Evolutionary conservation across 441 rosid genomes (phyloP), one percentile per base, ranked within the genome.

Genomic region (Euphorbia schlechtendalii): DNA sequence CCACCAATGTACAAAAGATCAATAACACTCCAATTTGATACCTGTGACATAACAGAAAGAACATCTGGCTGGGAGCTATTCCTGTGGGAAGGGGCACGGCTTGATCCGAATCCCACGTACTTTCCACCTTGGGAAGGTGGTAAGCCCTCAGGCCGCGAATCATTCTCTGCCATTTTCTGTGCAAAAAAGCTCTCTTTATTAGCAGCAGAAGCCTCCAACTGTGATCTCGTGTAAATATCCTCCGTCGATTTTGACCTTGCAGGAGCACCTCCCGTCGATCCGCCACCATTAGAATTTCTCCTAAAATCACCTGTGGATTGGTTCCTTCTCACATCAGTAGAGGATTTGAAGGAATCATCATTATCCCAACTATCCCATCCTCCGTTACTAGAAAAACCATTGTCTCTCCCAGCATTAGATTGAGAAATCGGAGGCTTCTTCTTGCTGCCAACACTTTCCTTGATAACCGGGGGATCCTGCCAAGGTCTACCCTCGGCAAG

Each of bases 71-170:
- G 88, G 8, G 81, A 65, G 77, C 78, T 83, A 43, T 59, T 68
- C 78, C 83, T 78, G 69, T 76, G 84, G 1, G 83, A 51, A 64
- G 87, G 92, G n/a, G 81, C 66, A 8, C 93, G 84, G 65, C 83
- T 76, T 18, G 99, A 94, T 69, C 99, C 99, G 48, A 90, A 94
- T 28, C 99, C 99, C 0, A 90, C 96, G 71, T 89, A 90, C 80
- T 89, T 94, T 18, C 99, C 97, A 0, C 97, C 97, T 67, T 84
- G 87, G 0, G 99, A 89, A 2, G 99, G 99, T 0, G 97, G 96
- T 46, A 89, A 17, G 0, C 94, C 99, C 15, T 89, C 96, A 1
- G 99, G 96, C 70, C 84, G 78, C 22, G 86, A 74, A 58, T 86
- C 92, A 66, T 94, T 90, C 77, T 90, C 99, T 17, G 77, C 81